Percentiles rank a stretch among this genome's conserved stretches.
Evolutionary conservation across 305 asterid species (phyloP).

Genomic region (Plantago coronopus): DNA sequence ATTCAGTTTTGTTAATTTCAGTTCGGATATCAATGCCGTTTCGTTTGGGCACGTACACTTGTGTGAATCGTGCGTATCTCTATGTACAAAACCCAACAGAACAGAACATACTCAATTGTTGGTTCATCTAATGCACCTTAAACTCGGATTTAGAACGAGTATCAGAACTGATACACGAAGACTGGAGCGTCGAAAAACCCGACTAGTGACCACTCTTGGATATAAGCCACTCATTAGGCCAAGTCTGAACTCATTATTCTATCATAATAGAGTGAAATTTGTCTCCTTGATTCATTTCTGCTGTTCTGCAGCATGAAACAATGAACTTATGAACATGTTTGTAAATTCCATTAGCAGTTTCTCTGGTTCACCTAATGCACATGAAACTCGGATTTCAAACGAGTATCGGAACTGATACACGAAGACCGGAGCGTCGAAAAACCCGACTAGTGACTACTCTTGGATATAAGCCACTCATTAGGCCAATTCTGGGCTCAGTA

Average conservation of each 20-base stretch:
- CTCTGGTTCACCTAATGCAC: too few relatives aligned
- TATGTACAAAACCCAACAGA: too few relatives aligned
- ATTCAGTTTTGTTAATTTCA: too few relatives aligned
- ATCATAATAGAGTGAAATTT: slow-evolving; percentile 20
- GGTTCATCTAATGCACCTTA: too few relatives aligned
- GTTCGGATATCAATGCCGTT: too few relatives aligned
- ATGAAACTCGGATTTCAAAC: neutral
- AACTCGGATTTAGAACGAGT: neutral
- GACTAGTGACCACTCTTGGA: neutral
- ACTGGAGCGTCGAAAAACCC: neutral
- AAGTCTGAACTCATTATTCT: slow-evolving; percentile 15
- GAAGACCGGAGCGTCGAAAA: neutral
- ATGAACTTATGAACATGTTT: slow-evolving; percentile 5
- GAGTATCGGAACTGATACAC: neutral
- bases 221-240: too few relatives aligned
- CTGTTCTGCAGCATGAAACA: neutral
- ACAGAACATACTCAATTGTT: too few relatives aligned
- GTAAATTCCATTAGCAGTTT: slow-evolving; percentile 23
- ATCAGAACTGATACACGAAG: neutral
- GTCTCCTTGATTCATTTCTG: slow-evolving; percentile 19
- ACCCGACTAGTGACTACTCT: neutral
- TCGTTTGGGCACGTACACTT: too few relatives aligned
- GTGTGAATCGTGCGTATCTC: too few relatives aligned
- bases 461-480: neutral
- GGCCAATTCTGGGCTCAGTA: slow-evolving; percentile 5